A percentile compares a stretch with the other conserved stretches of the same genome.
Conservation (phyloP, 164 flowering plant genomes). For the Vitis rupestris region DNA sequence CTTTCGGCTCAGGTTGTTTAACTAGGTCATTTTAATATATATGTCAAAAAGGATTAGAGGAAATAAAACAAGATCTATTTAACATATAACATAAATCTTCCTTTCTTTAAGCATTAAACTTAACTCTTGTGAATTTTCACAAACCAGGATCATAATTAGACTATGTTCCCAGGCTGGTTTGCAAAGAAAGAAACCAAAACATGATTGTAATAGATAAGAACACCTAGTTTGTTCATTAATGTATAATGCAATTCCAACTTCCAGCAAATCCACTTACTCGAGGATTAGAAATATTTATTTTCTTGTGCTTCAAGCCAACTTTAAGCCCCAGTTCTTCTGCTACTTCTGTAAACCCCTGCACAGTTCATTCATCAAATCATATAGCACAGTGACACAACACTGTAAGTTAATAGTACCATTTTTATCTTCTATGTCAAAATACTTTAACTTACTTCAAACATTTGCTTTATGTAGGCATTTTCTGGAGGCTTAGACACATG, state of each 20-base stretch:
- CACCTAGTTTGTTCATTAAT: neutral
- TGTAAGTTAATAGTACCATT: neutral
- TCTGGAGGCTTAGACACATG: constrained; percentile 99
- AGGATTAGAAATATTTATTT: constrained; percentile 91
- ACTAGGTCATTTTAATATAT: no score
- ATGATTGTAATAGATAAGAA: neutral
- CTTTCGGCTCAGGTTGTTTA: no score
- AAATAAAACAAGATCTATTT: neutral
- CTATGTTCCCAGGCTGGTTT: neutral
- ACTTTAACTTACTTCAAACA: constrained; percentile 62
- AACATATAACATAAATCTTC: no score
- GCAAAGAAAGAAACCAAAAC: neutral
- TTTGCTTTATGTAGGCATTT: constrained; percentile 85
- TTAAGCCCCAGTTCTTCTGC: constrained; percentile 74
- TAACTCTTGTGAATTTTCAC: neutral
- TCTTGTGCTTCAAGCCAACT: constrained; percentile 93
- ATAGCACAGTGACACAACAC: constrained; percentile 9
- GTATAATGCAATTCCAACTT: neutral
- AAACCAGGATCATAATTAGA: neutral
- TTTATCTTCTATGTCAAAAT: neutral
- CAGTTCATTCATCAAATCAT: constrained; percentile 6
- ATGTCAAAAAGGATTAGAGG: no score
- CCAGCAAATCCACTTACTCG: constrained; percentile 61
- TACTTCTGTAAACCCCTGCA: constrained; percentile 74
- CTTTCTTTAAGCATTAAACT: neutral